A percentile compares a stretch with the other conserved stretches of the same genome.
Evolutionary conservation across 805 yeast genomes (phyloP).

Genomic region (Pachysolen tannophilus): DNA sequence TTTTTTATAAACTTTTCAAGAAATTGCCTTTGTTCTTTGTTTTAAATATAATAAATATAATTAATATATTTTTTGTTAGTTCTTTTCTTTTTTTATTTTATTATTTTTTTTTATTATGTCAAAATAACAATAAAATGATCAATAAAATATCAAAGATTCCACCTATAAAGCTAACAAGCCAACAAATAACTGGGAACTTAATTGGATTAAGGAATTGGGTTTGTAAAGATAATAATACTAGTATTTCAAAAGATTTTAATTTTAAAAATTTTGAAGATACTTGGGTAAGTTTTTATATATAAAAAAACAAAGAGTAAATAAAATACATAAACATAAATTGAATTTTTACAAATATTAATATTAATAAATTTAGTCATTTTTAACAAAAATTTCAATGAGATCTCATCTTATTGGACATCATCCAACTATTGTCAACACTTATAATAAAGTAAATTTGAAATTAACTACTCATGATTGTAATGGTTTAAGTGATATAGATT

Average conservation of each 20-base stretch:
- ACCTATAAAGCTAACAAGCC: conserved; percentile 19
- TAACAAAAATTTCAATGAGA: conserved; percentile 48
- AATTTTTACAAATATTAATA: no score
- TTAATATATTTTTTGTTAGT: no score
- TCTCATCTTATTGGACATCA: conserved; percentile 60
- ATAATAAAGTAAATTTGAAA: conserved; percentile 45
- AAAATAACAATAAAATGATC: conserved; percentile 21
- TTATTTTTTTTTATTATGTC: conserved; percentile 19
- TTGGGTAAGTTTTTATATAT: conserved; percentile 41
- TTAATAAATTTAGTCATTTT: conserved; percentile 31
- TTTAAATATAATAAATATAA: no score
- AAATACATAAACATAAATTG: no score
- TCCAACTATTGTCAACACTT: conserved; percentile 59
- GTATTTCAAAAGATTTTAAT: conserved; percentile 27
- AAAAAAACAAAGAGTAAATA: no score
- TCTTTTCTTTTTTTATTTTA: conserved; percentile 15
- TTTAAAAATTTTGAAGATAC: conserved; percentile 52
- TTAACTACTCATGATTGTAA: conserved; percentile 60
- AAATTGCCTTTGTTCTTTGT: no score
- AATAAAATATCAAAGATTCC: conserved; percentile 25
- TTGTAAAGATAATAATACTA: conserved; percentile 5
- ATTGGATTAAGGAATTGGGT: conserved; percentile 20
- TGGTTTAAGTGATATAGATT: conserved; percentile 47
- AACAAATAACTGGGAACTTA: conserved; percentile 17
- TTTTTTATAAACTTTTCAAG: no score